Conservation (phyloP, 2,329 filamentous ascomycete genomes). For the Lasiodiplodia gonubiensis region DNA sequence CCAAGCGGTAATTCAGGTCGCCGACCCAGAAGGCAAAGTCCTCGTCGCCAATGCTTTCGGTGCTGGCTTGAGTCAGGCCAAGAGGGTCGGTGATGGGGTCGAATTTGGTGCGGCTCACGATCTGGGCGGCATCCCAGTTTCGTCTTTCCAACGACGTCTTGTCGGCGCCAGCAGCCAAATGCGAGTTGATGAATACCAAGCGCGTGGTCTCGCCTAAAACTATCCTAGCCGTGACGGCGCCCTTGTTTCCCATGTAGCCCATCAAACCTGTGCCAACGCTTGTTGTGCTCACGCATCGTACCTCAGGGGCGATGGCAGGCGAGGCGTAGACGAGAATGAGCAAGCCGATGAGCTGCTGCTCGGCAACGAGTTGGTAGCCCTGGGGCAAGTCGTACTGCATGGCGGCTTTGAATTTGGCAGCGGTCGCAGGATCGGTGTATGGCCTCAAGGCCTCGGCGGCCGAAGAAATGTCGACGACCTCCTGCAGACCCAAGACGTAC, state of each 20-base stretch:
- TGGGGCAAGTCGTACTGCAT: conserved; percentile 74
- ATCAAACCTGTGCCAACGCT: conserved; percentile 87
- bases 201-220: conserved; percentile 88
- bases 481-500: conserved; percentile 89
- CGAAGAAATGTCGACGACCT: conserved; percentile 85
- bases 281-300: conserved; percentile 81
- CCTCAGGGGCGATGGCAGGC: conserved; percentile 71
- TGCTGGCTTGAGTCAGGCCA: conserved; percentile 61
- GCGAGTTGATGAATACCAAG: conserved; percentile 88
- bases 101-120: conserved; percentile 77
- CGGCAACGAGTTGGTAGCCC: conserved; percentile 77
- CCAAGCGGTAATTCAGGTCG: conserved; percentile 91
- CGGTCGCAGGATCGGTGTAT: conserved; percentile 73
- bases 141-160: conserved; percentile 77
- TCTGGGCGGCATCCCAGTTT: conserved; percentile 87
- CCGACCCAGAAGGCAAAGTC: conserved; percentile 97
- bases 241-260: conserved; percentile 96
- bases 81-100: conserved; percentile 71
- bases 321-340: conserved; percentile 86
- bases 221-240: conserved; percentile 80
- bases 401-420: conserved; percentile 80
- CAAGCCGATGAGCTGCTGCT: conserved; percentile 86
- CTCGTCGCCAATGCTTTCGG: conserved; percentile 81
- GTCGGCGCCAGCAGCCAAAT: conserved; percentile 86
- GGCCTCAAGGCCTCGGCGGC: conserved; percentile 78